These are phyloP conservation scores for Pythium scleroteichum DNA, from an alignment of 352 stramenopile species.

Conservation along the genomic window DNA sequence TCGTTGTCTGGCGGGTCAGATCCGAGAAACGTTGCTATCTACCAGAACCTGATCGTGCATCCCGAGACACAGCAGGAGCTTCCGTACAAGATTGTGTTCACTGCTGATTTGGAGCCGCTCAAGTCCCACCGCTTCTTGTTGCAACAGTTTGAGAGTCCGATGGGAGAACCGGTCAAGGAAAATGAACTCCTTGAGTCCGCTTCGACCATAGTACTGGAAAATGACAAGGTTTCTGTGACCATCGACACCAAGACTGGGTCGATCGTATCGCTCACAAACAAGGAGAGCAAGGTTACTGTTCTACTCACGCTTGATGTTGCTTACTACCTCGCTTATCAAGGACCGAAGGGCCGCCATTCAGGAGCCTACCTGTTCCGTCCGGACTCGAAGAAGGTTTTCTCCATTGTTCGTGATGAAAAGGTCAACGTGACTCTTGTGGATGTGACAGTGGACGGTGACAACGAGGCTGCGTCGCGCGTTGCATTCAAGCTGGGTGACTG, in stretches of 20 bases:
- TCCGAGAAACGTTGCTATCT: conserved; percentile 47
- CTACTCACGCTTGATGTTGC: conserved; percentile 45
- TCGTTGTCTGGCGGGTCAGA: conserved; percentile 38
- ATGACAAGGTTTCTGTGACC: conserved; percentile 52
- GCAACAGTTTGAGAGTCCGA: conserved; percentile 38
- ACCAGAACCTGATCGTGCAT: conserved; percentile 56
- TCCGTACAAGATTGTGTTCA: conserved; percentile 72
- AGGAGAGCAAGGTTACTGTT: conserved; percentile 65
- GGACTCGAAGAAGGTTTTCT: conserved; percentile 67
- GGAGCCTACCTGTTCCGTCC: conserved; percentile 98
- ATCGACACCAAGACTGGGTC: conserved; percentile 57
- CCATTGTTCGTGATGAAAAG: conserved; percentile 28
- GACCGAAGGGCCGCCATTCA: conserved; percentile 70
- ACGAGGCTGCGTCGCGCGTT: conserved; percentile 41
- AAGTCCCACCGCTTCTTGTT: conserved; percentile 51
- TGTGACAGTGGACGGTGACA: conserved; percentile 33
- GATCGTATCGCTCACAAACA: conserved; percentile 69
- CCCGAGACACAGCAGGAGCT: conserved; percentile 45
- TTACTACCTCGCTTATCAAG: conserved; percentile 74
- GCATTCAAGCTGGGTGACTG: conserved; percentile 82
- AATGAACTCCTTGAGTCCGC: not conserved
- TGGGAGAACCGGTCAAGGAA: conserved; percentile 8
- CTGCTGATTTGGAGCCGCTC: conserved; percentile 57
- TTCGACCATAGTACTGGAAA: conserved; percentile 50
- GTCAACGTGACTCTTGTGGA: conserved; percentile 45